Evolutionary conservation across 164 flowering plant species (phyloP).

Genomic region (Houttuynia cordata): DNA sequence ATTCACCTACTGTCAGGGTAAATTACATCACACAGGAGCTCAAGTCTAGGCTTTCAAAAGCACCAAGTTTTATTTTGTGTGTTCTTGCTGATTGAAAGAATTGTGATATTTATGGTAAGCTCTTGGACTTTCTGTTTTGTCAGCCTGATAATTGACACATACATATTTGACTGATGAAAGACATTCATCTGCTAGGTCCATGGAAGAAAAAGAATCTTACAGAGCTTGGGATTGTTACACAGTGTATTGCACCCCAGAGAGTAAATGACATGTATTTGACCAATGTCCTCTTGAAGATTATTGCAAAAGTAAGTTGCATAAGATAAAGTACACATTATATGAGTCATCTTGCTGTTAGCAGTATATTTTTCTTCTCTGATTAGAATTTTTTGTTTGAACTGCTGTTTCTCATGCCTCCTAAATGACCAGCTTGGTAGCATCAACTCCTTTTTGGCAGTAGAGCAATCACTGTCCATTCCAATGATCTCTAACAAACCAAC

Average conservation of each 20-base stretch:
- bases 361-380: no score
- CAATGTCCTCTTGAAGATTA: slow-evolving; percentile 45
- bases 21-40: slow-evolving; percentile 50
- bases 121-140: neutral
- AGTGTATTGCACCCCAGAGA: slow-evolving; percentile 69
- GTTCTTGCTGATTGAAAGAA: slow-evolving; percentile 50
- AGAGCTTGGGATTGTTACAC: slow-evolving; percentile 74
- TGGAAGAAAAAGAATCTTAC: slow-evolving; percentile 30
- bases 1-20: slow-evolving; percentile 39
- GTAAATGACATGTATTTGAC: slow-evolving; percentile 36
- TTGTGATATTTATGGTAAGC: slow-evolving; percentile 53
- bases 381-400: slow-evolving; percentile 34
- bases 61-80: slow-evolving; percentile 50
- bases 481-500: slow-evolving; percentile 56
- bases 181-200: slow-evolving; percentile 16
- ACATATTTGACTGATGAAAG: neutral
- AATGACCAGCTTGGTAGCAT: slow-evolving; percentile 71
- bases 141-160: neutral
- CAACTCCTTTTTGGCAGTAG: slow-evolving; percentile 51
- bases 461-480: slow-evolving; percentile 40
- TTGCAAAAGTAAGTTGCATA: slow-evolving; percentile 24
- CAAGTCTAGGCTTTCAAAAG: slow-evolving; percentile 34
- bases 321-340: no score
- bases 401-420: neutral
- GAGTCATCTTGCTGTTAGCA: no score